Evolutionary conservation across 2,329 filamentous ascomycete genomes (phyloP), one percentile per base, ranked within the genome.

Genomic region (Ceratocystis colombiana): DNA sequence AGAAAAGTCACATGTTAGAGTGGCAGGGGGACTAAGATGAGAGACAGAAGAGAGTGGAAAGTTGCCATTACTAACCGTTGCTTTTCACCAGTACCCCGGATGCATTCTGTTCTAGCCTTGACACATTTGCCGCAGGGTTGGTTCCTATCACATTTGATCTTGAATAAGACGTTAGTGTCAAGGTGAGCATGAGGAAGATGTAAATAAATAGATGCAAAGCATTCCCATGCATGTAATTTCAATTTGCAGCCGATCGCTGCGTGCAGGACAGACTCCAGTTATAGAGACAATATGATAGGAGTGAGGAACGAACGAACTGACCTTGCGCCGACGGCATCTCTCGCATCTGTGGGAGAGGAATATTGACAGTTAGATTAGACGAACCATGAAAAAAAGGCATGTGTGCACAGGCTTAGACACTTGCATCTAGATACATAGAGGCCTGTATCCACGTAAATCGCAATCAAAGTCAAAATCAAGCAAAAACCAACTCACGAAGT

Each of bases 131-230:
- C 77, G 70, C 81, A 83, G 12, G 81, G 81, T 15, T 76, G 72
- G 59, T 76, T 76, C 2, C 80, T 77, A 70, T 82, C 78, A 71
- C 81, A 83, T 74, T 81, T 83, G 46, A 83, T 78, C 75, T 68
- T 28, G 4, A n/a, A 46, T 25, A 28, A 10, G 28, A 48, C 17
- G 30, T 44, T 76, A 69, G 75, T 75, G 68, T 71, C 70, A 22
- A 33, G 68, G 71, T 70, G 28, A 33, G 55, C 44, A 61, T 41
- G 37, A 41, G 37, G 0, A 5, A 37, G 17, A 15, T 5, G n/a
- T n/a, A 22, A 22, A n/a, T 8, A 22, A 17, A 55, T 17, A 10
- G 30, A 46, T 65, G 30, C 33, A n/a, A 59, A 41, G 37, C 10
- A 41, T 41, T 41, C 10, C 37, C 10, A 41, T 41, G 10, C 37